A percentile compares a stretch with the other conserved stretches of the same genome.
These are phyloP conservation scores for Fusarium devonianum DNA, from an alignment of 2,329 filamentous ascomycete species.

Conservation along the genomic window DNA sequence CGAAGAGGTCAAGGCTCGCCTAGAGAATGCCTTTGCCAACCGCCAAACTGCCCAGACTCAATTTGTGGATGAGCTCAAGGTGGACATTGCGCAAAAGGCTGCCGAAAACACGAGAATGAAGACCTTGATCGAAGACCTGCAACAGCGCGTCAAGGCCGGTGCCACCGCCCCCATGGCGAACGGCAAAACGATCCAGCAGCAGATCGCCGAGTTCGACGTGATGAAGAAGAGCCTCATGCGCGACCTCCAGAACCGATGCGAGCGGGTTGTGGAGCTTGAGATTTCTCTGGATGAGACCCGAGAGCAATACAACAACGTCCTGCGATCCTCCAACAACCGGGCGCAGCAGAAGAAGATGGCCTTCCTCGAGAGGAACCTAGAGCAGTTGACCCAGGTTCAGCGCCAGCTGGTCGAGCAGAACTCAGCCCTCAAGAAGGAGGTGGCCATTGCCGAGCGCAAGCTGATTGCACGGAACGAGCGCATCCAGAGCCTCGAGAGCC, in stretches of 20 bases:
- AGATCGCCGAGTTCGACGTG: constrained; percentile 97
- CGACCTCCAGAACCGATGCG: constrained; percentile 96
- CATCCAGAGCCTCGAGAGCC: constrained; percentile 88
- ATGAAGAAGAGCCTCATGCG: constrained; percentile 99
- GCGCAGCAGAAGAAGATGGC: constrained; percentile 99
- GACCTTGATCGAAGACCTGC: constrained; percentile 79
- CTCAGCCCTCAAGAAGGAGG: constrained; percentile 96
- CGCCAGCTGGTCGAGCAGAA: constrained; percentile 98
- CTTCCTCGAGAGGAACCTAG: constrained; percentile 96
- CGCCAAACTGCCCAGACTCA: constrained; percentile 77
- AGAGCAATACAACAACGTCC: constrained; percentile 98
- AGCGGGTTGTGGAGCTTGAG: constrained; percentile 96
- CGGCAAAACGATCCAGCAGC: constrained; percentile 94
- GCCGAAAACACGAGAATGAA: constrained; percentile 85
- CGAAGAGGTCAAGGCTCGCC: constrained; percentile 81
- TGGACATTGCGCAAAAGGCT: constrained; percentile 77
- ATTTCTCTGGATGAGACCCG: constrained; percentile 97
- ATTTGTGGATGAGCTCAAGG: constrained; percentile 78
- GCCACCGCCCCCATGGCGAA: constrained; percentile 68
- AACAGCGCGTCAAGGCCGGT: constrained; percentile 73
- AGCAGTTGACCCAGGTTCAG: constrained; percentile 97
- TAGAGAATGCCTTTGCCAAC: constrained; percentile 79
- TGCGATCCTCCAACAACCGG: constrained; percentile 95
- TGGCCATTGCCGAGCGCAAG: constrained; percentile 97
- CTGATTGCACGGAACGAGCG: constrained; percentile 95